Percentiles rank a stretch among this genome's conserved stretches.
These are phyloP conservation scores for Rhizophora apiculata DNA, from an alignment of 345 rosid species.

Conservation along the genomic window DNA sequence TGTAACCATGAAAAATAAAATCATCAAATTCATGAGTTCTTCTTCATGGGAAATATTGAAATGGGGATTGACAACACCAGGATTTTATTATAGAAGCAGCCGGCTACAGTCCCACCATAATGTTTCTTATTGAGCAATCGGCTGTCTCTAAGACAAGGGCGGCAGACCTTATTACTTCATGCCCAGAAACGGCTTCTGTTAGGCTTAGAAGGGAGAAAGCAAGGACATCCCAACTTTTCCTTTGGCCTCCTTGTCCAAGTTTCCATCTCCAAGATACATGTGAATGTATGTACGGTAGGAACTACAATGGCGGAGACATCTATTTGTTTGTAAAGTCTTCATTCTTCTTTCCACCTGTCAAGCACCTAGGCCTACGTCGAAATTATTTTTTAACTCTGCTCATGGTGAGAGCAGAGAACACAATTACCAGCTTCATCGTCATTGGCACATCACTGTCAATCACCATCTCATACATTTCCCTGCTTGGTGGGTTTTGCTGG, in stretches of 20 bases:
- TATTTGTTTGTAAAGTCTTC: conserved; percentile 42
- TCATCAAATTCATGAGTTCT: not conserved
- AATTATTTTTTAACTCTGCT: conserved; percentile 40
- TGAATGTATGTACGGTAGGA: conserved; percentile 24
- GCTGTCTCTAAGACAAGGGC: not conserved
- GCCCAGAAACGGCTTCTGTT: conserved; percentile 4
- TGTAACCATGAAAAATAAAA: conserved; percentile 5
- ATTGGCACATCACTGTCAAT: conserved; percentile 43
- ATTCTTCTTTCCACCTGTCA: conserved; percentile 41
- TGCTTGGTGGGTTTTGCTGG: conserved; percentile 37
- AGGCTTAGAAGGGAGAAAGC: conserved; percentile 41
- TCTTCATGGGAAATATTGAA: conserved; percentile 1
- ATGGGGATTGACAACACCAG: conserved; percentile 9
- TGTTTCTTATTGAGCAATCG: conserved; percentile 18
- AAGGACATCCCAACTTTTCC: conserved; percentile 43
- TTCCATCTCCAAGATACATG: conserved; percentile 48
- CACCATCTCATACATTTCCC: conserved; percentile 39
- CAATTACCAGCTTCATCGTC: conserved; percentile 40
- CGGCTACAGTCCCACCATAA: conserved; percentile 13
- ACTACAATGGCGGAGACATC: not conserved
- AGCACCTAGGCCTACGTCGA: conserved; percentile 44
- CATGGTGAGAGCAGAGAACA: conserved; percentile 42
- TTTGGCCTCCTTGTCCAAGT: conserved; percentile 46
- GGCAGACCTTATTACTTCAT: conserved; percentile 17
- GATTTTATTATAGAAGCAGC: conserved; percentile 11